Evolutionary conservation across 2,329 filamentous ascomycete genomes (phyloP).

Genomic region (Dothiorella sarmentorum): DNA sequence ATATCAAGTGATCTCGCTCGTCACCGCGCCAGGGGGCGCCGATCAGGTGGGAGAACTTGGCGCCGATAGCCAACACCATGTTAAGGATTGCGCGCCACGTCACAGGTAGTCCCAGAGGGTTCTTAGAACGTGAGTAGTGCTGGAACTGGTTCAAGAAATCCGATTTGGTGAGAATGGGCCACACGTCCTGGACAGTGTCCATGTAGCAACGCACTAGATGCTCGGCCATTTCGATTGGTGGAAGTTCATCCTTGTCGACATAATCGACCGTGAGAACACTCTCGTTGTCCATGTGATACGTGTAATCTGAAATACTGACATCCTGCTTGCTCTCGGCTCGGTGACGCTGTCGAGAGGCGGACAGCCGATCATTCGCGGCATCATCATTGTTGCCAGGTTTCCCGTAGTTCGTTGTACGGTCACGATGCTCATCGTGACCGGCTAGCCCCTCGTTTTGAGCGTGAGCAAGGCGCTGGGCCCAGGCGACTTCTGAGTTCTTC

Average conservation of each 20-base stretch:
- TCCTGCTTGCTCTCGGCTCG: background rate
- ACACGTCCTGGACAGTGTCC: conserved; percentile 36
- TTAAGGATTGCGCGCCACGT: conserved; percentile 40
- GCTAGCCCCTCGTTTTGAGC: conserved; percentile 18
- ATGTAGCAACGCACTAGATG: conserved; percentile 36
- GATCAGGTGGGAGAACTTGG: conserved; percentile 33
- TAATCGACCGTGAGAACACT: conserved; percentile 27
- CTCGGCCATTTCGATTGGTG: conserved; percentile 30
- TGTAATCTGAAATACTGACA: background rate
- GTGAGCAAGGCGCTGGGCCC: conserved; percentile 27
- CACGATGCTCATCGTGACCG: no score
- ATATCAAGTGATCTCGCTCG: conserved; percentile 35
- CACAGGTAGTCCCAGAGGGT: conserved; percentile 19
- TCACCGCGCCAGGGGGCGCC: conserved; percentile 22
- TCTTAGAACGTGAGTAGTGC: conserved; percentile 26
- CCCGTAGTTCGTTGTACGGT: background rate
- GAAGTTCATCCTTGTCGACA: conserved; percentile 34
- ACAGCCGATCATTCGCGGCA: background rate
- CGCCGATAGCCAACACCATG: conserved; percentile 41
- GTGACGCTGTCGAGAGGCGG: background rate
- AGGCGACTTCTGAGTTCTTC: conserved; percentile 26
- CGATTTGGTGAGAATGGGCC: conserved; percentile 38
- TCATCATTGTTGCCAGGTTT: background rate
- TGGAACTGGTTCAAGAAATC: conserved; percentile 33
- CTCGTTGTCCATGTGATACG: conserved; percentile 29